These are phyloP conservation scores for Corylus avellana DNA, from an alignment of 306 rosid genomes.

Conservation along the genomic window DNA sequence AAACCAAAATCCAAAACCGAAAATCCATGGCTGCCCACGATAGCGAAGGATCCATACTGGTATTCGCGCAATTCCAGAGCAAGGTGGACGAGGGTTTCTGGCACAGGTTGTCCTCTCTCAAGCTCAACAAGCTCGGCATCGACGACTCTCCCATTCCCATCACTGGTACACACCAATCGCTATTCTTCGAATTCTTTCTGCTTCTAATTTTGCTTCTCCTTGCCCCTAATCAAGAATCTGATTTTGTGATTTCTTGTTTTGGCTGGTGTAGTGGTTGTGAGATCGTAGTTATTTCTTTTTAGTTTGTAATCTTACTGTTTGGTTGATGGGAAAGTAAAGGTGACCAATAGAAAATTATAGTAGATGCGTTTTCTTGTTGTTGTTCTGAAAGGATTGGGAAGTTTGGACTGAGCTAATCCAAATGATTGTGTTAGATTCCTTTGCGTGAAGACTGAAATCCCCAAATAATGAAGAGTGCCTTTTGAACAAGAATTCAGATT, in stretches of 20 bases:
- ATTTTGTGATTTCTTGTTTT: background rate
- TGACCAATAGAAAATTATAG: background rate
- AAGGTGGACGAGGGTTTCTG: constrained; percentile 93
- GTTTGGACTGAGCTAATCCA: background rate
- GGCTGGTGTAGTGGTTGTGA: background rate
- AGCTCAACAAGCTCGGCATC: constrained; percentile 96
- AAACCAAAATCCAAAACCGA: background rate
- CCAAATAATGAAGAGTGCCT: background rate
- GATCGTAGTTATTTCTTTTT: background rate
- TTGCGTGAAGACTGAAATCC: background rate
- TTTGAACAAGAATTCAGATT: background rate
- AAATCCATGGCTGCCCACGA: constrained; percentile 42
- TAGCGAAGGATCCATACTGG: constrained; percentile 47
- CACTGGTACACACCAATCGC: constrained; percentile 45
- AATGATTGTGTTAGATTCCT: background rate
- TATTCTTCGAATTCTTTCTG: background rate
- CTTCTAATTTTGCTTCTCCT: background rate
- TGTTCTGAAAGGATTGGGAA: background rate
- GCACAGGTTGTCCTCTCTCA: constrained; percentile 85
- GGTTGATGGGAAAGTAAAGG: background rate
- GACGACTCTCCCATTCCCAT: constrained; percentile 86
- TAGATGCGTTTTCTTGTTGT: background rate
- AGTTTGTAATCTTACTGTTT: background rate
- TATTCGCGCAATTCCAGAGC: constrained; percentile 88
- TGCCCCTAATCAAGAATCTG: background rate